Conservation (phyloP, 169 alveolate genomes). For the Plasmodium knowlesi region DNA sequence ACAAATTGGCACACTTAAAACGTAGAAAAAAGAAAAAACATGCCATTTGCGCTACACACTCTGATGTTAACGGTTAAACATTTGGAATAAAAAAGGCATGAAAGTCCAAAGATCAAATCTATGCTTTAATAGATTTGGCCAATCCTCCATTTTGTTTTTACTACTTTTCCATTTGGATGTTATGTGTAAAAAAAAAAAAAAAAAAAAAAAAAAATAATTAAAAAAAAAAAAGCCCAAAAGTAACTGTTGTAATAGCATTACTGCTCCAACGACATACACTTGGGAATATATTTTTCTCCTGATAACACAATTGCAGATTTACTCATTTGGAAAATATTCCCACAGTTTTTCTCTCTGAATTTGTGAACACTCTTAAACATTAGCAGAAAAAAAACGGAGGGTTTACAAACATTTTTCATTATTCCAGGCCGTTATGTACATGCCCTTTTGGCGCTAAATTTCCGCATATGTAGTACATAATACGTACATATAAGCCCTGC, state of each 20-base stretch:
- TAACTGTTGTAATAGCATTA: not conserved
- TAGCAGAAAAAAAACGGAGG: not conserved
- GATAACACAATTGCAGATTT: not conserved
- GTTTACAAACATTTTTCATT: not conserved
- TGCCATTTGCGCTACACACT: not conserved
- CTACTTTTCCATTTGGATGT: not conserved
- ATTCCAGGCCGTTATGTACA: not conserved
- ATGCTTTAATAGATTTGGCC: not conserved
- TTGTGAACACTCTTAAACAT: not conserved
- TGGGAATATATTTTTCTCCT: not conserved
- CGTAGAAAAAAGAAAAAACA: not conserved
- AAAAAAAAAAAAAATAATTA: no score
- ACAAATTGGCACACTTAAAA: not conserved
- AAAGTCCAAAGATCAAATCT: not conserved
- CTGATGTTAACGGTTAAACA: not conserved
- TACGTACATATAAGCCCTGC: not conserved
- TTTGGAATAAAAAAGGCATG: not conserved
- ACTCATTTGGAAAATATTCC: not conserved
- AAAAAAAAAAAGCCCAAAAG: not conserved
- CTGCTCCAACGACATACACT: not conserved
- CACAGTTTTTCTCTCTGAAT: not conserved
- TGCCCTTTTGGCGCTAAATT: not conserved
- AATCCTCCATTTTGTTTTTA: not conserved
- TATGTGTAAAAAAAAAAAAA: not conserved
- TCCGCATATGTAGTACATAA: not conserved